Percentiles rank a stretch among this genome's conserved stretches.
Evolutionary conservation across 208 protist species (phyloP).

Genomic region (Herpetomonas samuelpessoai): DNA sequence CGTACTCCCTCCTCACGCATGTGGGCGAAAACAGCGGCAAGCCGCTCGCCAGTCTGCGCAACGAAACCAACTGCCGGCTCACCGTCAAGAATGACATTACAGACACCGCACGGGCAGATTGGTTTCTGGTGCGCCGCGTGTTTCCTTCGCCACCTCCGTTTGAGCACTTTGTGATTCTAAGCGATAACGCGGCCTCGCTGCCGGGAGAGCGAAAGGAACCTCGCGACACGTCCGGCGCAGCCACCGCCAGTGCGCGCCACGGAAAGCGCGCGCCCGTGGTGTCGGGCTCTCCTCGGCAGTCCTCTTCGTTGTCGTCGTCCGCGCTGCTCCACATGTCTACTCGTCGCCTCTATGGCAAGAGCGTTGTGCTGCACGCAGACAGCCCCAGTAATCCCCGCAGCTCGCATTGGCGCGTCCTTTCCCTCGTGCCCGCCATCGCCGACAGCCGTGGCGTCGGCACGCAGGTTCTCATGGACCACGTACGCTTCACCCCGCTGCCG

Average conservation of each 20-base stretch:
- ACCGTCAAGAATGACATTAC: conserved; percentile 66
- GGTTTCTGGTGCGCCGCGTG: conserved; percentile 63
- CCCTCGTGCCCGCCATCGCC: conserved; percentile 27
- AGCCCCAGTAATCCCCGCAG: conserved; percentile 18
- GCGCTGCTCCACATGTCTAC: conserved; percentile 5
- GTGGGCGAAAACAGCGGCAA: conserved; percentile 17
- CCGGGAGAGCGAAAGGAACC: background rate
- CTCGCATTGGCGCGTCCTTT: conserved; percentile 38
- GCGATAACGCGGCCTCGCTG: conserved; percentile 43
- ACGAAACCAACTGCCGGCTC: conserved; percentile 51
- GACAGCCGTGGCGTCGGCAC: conserved; percentile 22
- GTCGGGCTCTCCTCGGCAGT: too few relatives aligned
- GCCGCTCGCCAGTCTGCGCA: conserved; percentile 4
- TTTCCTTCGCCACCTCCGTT: conserved; percentile 38
- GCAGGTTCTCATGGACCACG: conserved; percentile 37
- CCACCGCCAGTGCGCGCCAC: too few relatives aligned
- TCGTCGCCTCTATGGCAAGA: conserved; percentile 54
- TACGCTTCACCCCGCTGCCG: conserved; percentile 39
- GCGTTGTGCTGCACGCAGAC: conserved; percentile 66
- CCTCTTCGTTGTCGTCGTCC: too few relatives aligned
- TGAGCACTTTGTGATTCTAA: conserved; percentile 46
- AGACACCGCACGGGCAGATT: conserved; percentile 45
- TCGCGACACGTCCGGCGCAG: background rate
- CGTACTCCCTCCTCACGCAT: conserved; percentile 49
- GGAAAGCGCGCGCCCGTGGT: conserved; percentile 2